Evolutionary conservation across 129 eudicot species (phyloP).

Genomic region (Ambrosia trifida): DNA sequence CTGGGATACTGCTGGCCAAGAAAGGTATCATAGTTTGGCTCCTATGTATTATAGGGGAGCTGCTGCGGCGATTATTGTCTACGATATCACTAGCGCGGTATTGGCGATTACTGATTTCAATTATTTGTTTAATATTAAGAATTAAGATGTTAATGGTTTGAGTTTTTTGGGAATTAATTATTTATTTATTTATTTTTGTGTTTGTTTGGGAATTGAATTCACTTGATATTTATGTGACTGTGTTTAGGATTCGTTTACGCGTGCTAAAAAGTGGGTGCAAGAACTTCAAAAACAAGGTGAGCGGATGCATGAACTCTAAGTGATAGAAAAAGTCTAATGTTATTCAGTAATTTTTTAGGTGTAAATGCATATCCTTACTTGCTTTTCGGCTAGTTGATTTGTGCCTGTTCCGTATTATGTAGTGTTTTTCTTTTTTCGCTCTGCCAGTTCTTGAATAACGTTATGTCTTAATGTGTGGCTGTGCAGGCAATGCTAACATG

Average conservation of each 20-base stretch:
- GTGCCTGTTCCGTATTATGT: neutral
- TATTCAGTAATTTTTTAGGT: neutral
- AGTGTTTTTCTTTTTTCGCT: neutral
- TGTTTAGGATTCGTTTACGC: slow-evolving; percentile 78
- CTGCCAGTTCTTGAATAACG: neutral
- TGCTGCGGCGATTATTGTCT: slow-evolving; percentile 94
- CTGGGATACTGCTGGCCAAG: slow-evolving; percentile 99
- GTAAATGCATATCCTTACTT: neutral
- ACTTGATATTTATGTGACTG: neutral
- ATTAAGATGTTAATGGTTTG: too few species aligned
- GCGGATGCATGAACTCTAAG: neutral
- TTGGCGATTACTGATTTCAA: too few species aligned
- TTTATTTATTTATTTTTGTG: too few species aligned
- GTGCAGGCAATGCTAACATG: slow-evolving; percentile 89
- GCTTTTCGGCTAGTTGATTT: neutral
- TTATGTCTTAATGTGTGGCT: slow-evolving; percentile 12
- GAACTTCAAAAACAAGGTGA: slow-evolving; percentile 97
- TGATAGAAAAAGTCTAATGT: neutral
- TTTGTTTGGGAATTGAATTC: slow-evolving; percentile 2
- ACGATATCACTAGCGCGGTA: slow-evolving; percentile 86
- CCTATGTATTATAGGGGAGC: slow-evolving; percentile 99
- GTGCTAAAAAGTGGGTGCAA: slow-evolving; percentile 98
- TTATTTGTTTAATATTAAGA: too few species aligned
- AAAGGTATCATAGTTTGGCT: slow-evolving; percentile 97
- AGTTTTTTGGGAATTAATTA: slow-evolving; percentile 1